Evolutionary conservation across 345 rosid genomes (phyloP).

Genomic region (Eucalyptus cladocalyx): DNA sequence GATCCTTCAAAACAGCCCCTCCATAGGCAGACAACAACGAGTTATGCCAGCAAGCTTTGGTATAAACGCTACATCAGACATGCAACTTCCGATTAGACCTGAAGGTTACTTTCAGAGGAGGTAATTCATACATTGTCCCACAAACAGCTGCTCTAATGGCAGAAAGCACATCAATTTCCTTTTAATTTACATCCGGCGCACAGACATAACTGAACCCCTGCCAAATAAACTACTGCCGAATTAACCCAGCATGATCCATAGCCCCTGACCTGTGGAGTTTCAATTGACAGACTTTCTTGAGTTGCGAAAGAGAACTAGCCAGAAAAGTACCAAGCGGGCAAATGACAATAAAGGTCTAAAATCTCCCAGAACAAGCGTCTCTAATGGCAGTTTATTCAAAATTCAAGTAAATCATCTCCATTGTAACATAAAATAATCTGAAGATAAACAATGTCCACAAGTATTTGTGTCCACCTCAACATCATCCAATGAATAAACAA

Average conservation of each 20-base stretch:
- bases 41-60: neutral
- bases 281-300: neutral
- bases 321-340: neutral
- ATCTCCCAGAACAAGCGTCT: neutral
- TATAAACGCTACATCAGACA: neutral
- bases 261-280: neutral
- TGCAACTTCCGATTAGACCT: neutral
- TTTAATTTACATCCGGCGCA: neutral
- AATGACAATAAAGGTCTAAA: neutral
- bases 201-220: neutral
- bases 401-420: neutral
- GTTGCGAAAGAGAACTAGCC: neutral
- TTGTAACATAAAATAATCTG: neutral
- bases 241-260: neutral
- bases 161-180: neutral
- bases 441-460: neutral
- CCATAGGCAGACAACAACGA: neutral
- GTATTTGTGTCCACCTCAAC: neutral
- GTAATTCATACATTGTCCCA: neutral
- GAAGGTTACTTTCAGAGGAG: neutral
- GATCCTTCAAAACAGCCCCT: neutral
- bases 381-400: neutral
- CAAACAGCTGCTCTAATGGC: neutral
- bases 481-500: neutral
- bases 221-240: neutral